phyloP scores from a whole-genome alignment of 495 filamentous ascomycete genomes.

The Elasticomyces elasticus region DNA sequence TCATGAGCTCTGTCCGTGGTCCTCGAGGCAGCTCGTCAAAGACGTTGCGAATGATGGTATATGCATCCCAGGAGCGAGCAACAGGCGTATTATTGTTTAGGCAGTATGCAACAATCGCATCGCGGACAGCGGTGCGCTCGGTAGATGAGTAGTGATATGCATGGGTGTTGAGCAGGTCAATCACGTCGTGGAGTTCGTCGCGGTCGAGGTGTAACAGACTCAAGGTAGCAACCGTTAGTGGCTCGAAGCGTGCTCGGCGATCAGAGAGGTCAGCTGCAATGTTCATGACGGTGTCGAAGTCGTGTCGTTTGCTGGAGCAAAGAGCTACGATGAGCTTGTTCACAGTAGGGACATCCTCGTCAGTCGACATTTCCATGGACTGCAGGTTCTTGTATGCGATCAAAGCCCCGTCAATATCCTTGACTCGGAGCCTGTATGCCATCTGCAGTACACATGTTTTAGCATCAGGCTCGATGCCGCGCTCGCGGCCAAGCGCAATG shows the following conservation, averaged over 20 bases:
- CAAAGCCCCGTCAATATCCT: slow-evolving; percentile 57
- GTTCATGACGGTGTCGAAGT: slow-evolving; percentile 58
- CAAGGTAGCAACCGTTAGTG: slow-evolving; percentile 62
- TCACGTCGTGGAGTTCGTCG: slow-evolving; percentile 62
- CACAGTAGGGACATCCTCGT: slow-evolving; percentile 52
- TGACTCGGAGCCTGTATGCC: slow-evolving; percentile 58
- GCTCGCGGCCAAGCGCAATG: slow-evolving; percentile 49
- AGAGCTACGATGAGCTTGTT: slow-evolving; percentile 71
- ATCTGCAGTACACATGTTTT: slow-evolving; percentile 64
- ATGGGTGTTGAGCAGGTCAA: slow-evolving; percentile 65
- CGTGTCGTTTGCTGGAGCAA: slow-evolving; percentile 44
- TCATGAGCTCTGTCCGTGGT: slow-evolving; percentile 65
- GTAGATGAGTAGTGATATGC: slow-evolving; percentile 50
- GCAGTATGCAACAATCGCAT: slow-evolving; percentile 55
- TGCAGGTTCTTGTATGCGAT: slow-evolving; percentile 52
- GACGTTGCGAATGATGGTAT: slow-evolving; percentile 61
- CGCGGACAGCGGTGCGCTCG: slow-evolving; percentile 53
- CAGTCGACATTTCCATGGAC: slow-evolving; percentile 39
- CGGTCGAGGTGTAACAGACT: slow-evolving; percentile 59
- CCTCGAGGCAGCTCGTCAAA: slow-evolving; percentile 62
- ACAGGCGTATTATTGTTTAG: slow-evolving; percentile 50
- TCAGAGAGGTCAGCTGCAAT: slow-evolving; percentile 67
- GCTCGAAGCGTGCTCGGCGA: slow-evolving; percentile 54
- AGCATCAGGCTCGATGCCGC: slow-evolving; percentile 52
- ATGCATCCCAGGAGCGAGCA: slow-evolving; percentile 66